These are phyloP conservation scores for Akanthomyces muscarius DNA, from an alignment of 2,329 filamentous ascomycete species.

Conservation along the genomic window DNA sequence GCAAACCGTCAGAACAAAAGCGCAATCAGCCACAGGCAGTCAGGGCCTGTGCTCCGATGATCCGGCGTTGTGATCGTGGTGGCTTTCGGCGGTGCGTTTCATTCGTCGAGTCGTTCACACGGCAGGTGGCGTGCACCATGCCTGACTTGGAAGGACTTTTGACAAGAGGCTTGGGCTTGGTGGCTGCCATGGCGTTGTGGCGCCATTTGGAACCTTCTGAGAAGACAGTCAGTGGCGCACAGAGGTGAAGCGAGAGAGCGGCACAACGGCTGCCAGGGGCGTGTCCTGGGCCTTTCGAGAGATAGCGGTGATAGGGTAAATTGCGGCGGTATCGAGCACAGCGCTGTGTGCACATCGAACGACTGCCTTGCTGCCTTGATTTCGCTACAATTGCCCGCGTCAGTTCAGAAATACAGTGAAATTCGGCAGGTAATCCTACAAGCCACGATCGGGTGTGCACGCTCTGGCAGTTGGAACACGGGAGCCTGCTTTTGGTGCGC, in stretches of 20 bases:
- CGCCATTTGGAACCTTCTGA: neutral
- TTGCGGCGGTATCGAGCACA: neutral
- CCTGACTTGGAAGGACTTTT: constrained; percentile 13
- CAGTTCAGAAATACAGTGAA: neutral
- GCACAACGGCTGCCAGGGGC: neutral
- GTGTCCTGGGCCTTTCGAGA: neutral
- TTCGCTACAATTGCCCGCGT: neutral
- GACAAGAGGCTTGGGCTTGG: constrained; percentile 6
- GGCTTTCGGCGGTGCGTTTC: neutral
- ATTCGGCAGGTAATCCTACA: neutral
- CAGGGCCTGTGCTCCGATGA: constrained; percentile 11
- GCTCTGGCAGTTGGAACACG: neutral
- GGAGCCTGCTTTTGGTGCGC: constrained; percentile 3
- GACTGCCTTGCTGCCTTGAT: neutral
- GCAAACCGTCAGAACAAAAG: neutral
- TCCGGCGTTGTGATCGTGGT: constrained; percentile 14
- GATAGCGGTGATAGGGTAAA: neutral
- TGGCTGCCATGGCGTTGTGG: constrained; percentile 13
- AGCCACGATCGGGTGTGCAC: constrained; percentile 5
- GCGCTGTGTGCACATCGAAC: neutral
- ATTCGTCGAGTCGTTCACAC: constrained; percentile 16
- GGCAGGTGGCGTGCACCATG: constrained; percentile 1
- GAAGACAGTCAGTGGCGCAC: neutral
- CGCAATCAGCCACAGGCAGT: constrained; percentile 5
- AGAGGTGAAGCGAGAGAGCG: neutral